Evolutionary conservation across 2,329 filamentous ascomycete species (phyloP).

Genomic region (Chaetomium sp.): DNA sequence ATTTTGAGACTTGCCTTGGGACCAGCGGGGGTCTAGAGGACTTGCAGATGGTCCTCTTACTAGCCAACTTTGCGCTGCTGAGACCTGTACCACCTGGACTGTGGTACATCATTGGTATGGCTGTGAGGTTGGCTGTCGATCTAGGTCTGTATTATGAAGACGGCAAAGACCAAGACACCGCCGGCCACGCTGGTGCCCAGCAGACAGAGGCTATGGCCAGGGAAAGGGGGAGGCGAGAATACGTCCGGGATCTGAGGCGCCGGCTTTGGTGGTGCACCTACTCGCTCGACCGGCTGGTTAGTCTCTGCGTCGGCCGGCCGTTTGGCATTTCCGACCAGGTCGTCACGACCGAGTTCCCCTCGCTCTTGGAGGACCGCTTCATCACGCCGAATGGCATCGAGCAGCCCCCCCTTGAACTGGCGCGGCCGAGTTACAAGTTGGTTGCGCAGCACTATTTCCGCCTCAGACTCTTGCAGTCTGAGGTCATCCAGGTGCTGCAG

Average conservation of each 20-base stretch:
- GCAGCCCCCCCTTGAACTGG: slow-evolving; percentile 48
- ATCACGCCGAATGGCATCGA: slow-evolving; percentile 75
- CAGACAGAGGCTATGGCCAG: slow-evolving; percentile 34
- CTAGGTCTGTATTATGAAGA: slow-evolving; percentile 91
- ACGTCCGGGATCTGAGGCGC: slow-evolving; percentile 76
- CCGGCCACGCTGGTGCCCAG: slow-evolving; percentile 37
- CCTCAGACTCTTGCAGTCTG: slow-evolving; percentile 80
- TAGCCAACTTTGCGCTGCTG: slow-evolving; percentile 86
- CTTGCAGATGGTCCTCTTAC: slow-evolving; percentile 81
- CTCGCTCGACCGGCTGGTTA: slow-evolving; percentile 88
- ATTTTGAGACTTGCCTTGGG: slow-evolving; percentile 80
- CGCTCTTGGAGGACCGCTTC: slow-evolving; percentile 76
- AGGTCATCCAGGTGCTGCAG: slow-evolving; percentile 89
- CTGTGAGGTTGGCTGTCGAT: slow-evolving; percentile 83
- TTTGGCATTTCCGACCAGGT: slow-evolving; percentile 96
- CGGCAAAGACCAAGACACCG: slow-evolving; percentile 57
- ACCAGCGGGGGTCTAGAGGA: slow-evolving; percentile 89
- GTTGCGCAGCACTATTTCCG: slow-evolving; percentile 91
- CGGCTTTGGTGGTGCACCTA: slow-evolving; percentile 97
- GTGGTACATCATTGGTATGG: slow-evolving; percentile 96
- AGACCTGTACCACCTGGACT: slow-evolving; percentile 86
- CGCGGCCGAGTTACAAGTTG: slow-evolving; percentile 76
- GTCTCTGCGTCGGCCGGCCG: slow-evolving; percentile 85
- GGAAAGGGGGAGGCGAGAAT: slow-evolving; percentile 65
- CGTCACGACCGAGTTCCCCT: slow-evolving; percentile 92